Percentiles rank a stretch among this genome's conserved stretches.
phyloP scores from a whole-genome alignment of 2,329 filamentous ascomycete genomes.

The Cercospora sp. region DNA sequence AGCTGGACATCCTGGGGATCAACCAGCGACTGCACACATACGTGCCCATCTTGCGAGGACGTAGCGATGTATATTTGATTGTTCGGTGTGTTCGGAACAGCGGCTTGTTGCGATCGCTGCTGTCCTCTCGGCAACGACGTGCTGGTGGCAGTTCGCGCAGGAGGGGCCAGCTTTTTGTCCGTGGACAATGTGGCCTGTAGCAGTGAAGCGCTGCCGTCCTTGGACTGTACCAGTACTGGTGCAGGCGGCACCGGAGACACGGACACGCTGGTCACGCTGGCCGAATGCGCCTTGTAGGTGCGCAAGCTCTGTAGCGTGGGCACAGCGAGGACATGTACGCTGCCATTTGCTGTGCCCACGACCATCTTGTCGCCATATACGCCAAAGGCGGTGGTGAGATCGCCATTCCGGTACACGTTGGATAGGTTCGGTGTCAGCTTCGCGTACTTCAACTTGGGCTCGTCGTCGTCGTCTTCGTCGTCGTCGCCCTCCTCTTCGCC shows the following conservation, averaged over 20 bases:
- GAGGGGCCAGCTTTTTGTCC: slow-evolving; percentile 16
- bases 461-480: slow-evolving; percentile 84
- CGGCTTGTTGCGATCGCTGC: slow-evolving; percentile 47
- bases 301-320: slow-evolving; percentile 78
- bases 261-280: slow-evolving; percentile 85
- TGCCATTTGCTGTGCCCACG: slow-evolving; percentile 92
- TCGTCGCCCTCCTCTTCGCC: slow-evolving; percentile 49
- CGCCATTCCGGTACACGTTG: slow-evolving; percentile 76
- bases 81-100: slow-evolving; percentile 71
- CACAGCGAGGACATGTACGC: slow-evolving; percentile 84
- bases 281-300: slow-evolving; percentile 88
- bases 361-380: slow-evolving; percentile 98
- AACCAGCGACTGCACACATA: slow-evolving; percentile 83
- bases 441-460: slow-evolving; percentile 90
- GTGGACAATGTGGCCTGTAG: slow-evolving; percentile 16
- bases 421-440: slow-evolving; percentile 78
- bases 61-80: slow-evolving; percentile 94
- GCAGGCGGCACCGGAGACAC: slow-evolving; percentile 81
- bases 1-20: slow-evolving; percentile 88
- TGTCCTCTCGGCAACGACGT: slow-evolving; percentile 18
- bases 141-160: slow-evolving; percentile 20
- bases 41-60: slow-evolving; percentile 91
- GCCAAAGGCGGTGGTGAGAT: slow-evolving; percentile 87
- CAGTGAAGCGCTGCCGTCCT: slow-evolving; percentile 23
- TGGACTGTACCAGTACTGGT: slow-evolving; percentile 28